These are phyloP conservation scores for Pythium aphanidermatum DNA, from an alignment of 352 stramenopile species.

Conservation along the genomic window DNA sequence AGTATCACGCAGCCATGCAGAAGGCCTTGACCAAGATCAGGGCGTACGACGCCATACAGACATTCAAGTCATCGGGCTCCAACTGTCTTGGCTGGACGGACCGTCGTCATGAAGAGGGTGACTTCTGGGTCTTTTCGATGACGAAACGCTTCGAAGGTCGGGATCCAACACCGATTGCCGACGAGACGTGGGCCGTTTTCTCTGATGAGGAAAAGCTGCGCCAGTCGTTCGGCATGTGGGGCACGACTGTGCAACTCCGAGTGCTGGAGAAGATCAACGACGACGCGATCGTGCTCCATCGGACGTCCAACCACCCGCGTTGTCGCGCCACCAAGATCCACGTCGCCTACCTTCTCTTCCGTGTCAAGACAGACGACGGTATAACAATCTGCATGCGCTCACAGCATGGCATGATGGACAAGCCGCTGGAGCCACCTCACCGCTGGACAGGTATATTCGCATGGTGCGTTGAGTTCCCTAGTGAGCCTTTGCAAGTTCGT, in stretches of 20 bases:
- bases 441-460: slow-evolving; percentile 19
- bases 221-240: slow-evolving; percentile 9
- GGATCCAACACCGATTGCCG: slow-evolving; percentile 34
- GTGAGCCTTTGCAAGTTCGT: neutral
- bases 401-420: slow-evolving; percentile 9
- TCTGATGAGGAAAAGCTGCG: slow-evolving; percentile 3
- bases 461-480: slow-evolving; percentile 17
- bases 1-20: slow-evolving; percentile 7
- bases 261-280: slow-evolving; percentile 58
- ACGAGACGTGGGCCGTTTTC: slow-evolving; percentile 51
- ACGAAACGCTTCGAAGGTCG: slow-evolving; percentile 43
- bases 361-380: slow-evolving; percentile 45
- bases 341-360: slow-evolving; percentile 57
- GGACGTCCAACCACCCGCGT: slow-evolving; percentile 26
- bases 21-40: slow-evolving; percentile 7
- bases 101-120: slow-evolving; percentile 32
- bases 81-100: slow-evolving; percentile 50
- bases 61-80: slow-evolving; percentile 6
- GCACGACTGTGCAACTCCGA: slow-evolving; percentile 13
- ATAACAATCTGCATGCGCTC: slow-evolving; percentile 61
- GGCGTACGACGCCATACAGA: neutral
- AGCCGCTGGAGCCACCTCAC: neutral
- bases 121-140: slow-evolving; percentile 51
- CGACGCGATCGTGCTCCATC: slow-evolving; percentile 50
- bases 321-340: slow-evolving; percentile 35